Conservation (phyloP, 805 yeast genomes). For the Hemisphaericaspora nanyangensis region DNA sequence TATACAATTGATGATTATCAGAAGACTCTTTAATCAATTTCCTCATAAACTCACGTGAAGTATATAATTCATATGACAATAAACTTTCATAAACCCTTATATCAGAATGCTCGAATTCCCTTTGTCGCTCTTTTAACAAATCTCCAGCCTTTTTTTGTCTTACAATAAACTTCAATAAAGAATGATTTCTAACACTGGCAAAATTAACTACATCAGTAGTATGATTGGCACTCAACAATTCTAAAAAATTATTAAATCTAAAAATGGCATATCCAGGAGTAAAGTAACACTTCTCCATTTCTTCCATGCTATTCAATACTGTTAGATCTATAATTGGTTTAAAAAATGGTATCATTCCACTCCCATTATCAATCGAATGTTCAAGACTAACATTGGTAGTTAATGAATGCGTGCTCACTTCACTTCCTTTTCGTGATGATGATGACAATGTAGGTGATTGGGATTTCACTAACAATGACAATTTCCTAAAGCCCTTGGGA, state of each 20-base stretch:
- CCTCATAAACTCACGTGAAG: conserved; percentile 25
- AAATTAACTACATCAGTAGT: conserved; percentile 35
- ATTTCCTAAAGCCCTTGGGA: conserved; percentile 3
- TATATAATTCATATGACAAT: conserved; percentile 26
- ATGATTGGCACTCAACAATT: conserved; percentile 27
- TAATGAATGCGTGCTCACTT: not conserved
- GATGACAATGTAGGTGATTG: not conserved
- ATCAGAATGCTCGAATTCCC: conserved; percentile 12
- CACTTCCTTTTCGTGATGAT: not conserved
- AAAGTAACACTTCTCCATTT: conserved; percentile 17
- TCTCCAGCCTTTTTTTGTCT: conserved; percentile 16
- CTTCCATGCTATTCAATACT: conserved; percentile 21
- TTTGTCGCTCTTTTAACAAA: not conserved
- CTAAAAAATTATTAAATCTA: conserved; percentile 30
- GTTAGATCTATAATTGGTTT: conserved; percentile 20
- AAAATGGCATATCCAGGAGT: conserved; percentile 27
- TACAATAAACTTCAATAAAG: conserved; percentile 24
- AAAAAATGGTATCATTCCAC: conserved; percentile 13
- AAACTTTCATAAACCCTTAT: conserved; percentile 25
- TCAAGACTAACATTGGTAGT: not conserved
- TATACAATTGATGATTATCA: conserved; percentile 6
- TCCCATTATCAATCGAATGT: not conserved
- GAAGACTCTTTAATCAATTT: conserved; percentile 14
- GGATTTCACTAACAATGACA: conserved; percentile 4
- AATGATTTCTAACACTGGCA: conserved; percentile 30